Base-by-base conservation (phyloP, 805 yeast genomes). In the Priceomyces haplophilus region DNA sequence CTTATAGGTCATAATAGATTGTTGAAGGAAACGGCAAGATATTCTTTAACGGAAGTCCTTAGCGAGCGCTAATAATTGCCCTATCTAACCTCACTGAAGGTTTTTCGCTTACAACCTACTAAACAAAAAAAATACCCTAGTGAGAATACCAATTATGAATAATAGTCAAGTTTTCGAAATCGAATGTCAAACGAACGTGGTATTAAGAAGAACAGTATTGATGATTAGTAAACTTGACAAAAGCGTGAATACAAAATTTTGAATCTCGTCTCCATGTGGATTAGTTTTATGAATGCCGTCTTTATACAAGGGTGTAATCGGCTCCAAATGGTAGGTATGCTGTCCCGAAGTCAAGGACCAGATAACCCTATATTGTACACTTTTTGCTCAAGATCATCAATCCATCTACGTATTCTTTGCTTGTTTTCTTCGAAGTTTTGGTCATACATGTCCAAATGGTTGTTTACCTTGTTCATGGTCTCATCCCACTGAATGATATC, bases 401-500 rank as follows among this genome's bases (percentile, higher is more conserved):
- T 37, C 46, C 52, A 43, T 18, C 45, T 48, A 30, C 42, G 49
- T 8, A 61, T 51, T n/a, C 44, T 49, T 17, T 31, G n/a, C 40
- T 46, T 52, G 42, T 65, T 67, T 3, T 40, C 30, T 13, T 52
- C 61, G 43, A 65, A 61, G 17, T 39, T 42, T 7, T 35, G 36
- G 4, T 50, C 58, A 40, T 58, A 58, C 5, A 40, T 37, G 17
- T 57, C 62, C 17, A 71, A 29, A 6, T 60, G 60, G 7, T 23
- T 37, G 31, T 55, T 58, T 30, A 67, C 44, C 2, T 27, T 34
- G 11, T 47, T 39, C 10, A 70, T 40, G 2, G 60, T 49, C 7
- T 46, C 42, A 38, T 58, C 55, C 76, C 76, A 71, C 18, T 42
- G 36, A 2, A 19, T 38, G 34, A 68, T 42, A 13, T 69, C 74